phyloP scores from a whole-genome alignment of 768 basidiomycete species.

The Podaxis sp. region DNA sequence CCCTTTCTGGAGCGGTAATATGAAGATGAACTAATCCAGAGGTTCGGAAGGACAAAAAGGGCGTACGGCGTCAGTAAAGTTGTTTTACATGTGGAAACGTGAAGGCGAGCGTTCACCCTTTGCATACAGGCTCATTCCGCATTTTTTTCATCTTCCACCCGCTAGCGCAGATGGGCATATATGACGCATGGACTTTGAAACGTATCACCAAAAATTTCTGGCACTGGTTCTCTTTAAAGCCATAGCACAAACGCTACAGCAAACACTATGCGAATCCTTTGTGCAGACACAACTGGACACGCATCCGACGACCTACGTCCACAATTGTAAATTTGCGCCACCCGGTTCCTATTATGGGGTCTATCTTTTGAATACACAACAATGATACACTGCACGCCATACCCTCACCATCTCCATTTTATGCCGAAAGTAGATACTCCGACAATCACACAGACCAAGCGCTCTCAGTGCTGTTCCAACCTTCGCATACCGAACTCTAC shows the following conservation, averaged over 20 bases:
- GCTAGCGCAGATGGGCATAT: background rate
- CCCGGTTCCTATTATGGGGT: no score
- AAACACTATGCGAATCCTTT: no score
- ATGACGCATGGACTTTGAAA: conserved; percentile 3
- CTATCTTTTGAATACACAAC: background rate
- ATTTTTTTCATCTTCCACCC: conserved; percentile 13
- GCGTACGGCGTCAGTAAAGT: background rate
- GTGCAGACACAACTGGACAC: no score
- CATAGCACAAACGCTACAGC: no score
- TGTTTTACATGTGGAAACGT: conserved; percentile 1
- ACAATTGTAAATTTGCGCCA: no score
- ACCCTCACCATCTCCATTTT: background rate
- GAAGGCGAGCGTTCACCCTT: background rate
- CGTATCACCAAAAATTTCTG: no score
- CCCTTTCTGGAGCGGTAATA: background rate
- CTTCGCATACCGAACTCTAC: background rate
- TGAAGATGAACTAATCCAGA: background rate
- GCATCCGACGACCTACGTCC: no score
- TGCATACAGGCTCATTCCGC: conserved; percentile 6
- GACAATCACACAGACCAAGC: background rate
- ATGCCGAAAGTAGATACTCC: background rate
- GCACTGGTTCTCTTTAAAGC: no score
- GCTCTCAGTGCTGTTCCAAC: background rate
- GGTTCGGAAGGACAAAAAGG: background rate
- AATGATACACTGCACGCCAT: background rate